Evolutionary conservation across 495 filamentous ascomycete genomes (phyloP), one percentile per base, ranked within the genome.

Genomic region (Lophium mytilinum): DNA sequence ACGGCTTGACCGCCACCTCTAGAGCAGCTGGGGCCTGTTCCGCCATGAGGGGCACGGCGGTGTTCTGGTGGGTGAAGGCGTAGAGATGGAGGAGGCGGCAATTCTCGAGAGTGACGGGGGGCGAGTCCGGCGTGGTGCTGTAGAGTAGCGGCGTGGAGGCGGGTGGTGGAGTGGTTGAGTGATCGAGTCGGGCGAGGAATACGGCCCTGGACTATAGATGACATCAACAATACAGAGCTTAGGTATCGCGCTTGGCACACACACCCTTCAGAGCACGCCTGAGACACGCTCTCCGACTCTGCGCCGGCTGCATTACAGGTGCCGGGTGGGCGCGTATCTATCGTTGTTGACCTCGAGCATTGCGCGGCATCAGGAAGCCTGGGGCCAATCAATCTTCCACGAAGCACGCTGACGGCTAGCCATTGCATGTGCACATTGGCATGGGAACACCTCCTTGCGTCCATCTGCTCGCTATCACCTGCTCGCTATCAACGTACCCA

Each of bases 1-100:
- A 41, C 11, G 61, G 30, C 19, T 30, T 35, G 14, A 40, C 9
- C 18, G 52, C 57, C 37, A 52, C 52, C 48, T n/a, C 17, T 30
- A 18, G 21, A 12, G 15, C 12, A 14, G 33, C 14, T 7, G 17
- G 18, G 45, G 45, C 21, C 14, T 15, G 21, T 18, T 48, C 45
- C 45, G 45, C 21, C 45, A 48, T 48, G n/a, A 21, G 17, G 21
- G 19, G 6, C 12, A 48, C 21, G 45, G 8, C 8, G 45, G 7
- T 5, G 14, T 14, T 18, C 45, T 24, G 33, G 21, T 4, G 8
- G 45, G 15, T n/a, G 41, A 9, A 45, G 41, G 19, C 11, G 12
- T 9, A 12, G 8, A 15, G 41, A 17, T 15, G 41, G 41, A 45
- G 19, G 41, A 45, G 19, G 19, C n/a, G 19, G 41, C 15, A 5